These are phyloP conservation scores for Daldinia vernicosa DNA, from an alignment of 495 filamentous ascomycete genomes.

Conservation along the genomic window DNA sequence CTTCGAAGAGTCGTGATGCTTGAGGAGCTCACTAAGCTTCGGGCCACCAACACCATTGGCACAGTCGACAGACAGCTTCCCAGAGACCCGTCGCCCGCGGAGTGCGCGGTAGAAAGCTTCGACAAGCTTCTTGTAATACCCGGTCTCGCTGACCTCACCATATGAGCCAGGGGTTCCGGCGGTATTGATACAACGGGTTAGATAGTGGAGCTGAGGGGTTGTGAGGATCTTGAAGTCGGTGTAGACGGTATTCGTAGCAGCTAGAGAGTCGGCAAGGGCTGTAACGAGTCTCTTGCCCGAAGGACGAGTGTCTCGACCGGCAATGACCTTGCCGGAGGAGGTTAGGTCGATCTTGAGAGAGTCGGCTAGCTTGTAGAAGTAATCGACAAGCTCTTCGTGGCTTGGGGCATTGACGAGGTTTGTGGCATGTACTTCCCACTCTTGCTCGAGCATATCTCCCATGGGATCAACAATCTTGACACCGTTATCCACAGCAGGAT, in stretches of 20 bases:
- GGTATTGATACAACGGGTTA: conserved; percentile 94
- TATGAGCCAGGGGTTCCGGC: conserved; percentile 82
- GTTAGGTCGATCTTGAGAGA: conserved; percentile 78
- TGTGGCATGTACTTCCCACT: conserved; percentile 92
- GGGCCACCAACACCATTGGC: conserved; percentile 97
- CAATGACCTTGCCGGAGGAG: conserved; percentile 80
- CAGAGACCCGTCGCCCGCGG: conserved; percentile 72
- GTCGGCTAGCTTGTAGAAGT: conserved; percentile 75
- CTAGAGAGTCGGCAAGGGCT: conserved; percentile 79
- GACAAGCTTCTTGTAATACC: conserved; percentile 93
- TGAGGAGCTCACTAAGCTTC: conserved; percentile 86
- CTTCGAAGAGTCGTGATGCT: conserved; percentile 74
- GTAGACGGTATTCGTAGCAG: conserved; percentile 74
- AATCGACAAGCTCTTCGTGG: conserved; percentile 75
- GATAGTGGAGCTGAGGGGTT: conserved; percentile 95
- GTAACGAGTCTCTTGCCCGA: conserved; percentile 84
- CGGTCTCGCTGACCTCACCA: conserved; percentile 85
- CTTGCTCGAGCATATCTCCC: conserved; percentile 95
- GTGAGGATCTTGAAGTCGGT: conserved; percentile 88
- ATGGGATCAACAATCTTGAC: conserved; percentile 98
- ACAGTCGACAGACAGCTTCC: conserved; percentile 86
- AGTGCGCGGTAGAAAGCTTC: conserved; percentile 83
- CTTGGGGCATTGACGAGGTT: conserved; percentile 81
- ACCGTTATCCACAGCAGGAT: conserved; percentile 95
- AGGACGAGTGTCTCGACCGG: conserved; percentile 90